Percentiles rank a stretch among this genome's conserved stretches.
Conservation (phyloP, 192 early-diverging fungal genomes). For the Backusella psychrophila region DNA sequence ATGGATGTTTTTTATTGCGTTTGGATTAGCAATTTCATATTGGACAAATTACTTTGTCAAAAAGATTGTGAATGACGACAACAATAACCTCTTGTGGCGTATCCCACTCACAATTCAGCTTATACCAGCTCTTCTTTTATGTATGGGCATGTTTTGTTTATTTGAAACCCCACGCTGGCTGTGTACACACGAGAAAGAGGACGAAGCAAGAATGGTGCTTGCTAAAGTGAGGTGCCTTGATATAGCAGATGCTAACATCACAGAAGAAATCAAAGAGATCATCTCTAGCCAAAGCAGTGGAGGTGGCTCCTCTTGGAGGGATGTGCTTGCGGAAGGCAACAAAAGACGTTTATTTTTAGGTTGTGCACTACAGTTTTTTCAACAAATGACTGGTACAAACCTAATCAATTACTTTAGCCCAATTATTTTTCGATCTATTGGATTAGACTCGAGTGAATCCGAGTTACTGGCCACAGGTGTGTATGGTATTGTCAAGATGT, state of each 20-base stretch:
- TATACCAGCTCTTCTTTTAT: slow-evolving; percentile 15
- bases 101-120: slow-evolving; percentile 28
- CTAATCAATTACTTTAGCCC: slow-evolving; percentile 62
- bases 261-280: slow-evolving; percentile 52
- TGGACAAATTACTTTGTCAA: slow-evolving; percentile 29
- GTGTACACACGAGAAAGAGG: slow-evolving; percentile 35
- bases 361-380: slow-evolving; percentile 67
- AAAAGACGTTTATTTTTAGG: slow-evolving; percentile 59
- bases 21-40: slow-evolving; percentile 25
- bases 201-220: slow-evolving; percentile 42
- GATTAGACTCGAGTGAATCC: slow-evolving; percentile 22
- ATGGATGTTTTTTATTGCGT: slow-evolving; percentile 28
- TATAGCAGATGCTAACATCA: slow-evolving; percentile 28
- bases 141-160: slow-evolving; percentile 22
- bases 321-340: slow-evolving; percentile 54
- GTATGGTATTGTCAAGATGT: slow-evolving; percentile 38
- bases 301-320: slow-evolving; percentile 49
- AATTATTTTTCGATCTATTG: slow-evolving; percentile 28
- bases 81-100: slow-evolving; percentile 22
- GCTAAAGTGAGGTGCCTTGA: slow-evolving; percentile 37
- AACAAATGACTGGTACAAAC: slow-evolving; percentile 42
- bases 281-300: slow-evolving; percentile 17
- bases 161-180: slow-evolving; percentile 60
- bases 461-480: slow-evolving; percentile 35
- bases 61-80: slow-evolving; percentile 8